Conservation (phyloP, 2,329 filamentous ascomycete species). For the Xylariaceae sp. region DNA sequence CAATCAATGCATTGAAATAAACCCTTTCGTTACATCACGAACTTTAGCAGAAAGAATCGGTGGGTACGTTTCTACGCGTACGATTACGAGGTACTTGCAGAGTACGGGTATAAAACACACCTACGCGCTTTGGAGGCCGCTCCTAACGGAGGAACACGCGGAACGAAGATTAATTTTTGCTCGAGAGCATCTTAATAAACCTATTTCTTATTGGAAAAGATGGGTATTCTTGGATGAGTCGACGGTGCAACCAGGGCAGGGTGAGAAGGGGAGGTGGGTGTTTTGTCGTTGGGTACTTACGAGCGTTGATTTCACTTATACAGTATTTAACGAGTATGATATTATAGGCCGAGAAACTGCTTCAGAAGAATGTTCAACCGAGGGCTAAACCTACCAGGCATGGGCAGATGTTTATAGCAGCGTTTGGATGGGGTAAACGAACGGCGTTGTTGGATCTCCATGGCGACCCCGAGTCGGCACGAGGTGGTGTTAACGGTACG, state of each 20-base stretch:
- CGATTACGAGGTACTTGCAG: no score
- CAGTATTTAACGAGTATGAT: not conserved
- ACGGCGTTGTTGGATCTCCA: not conserved
- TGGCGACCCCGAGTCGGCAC: not conserved
- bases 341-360: not conserved
- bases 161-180: not conserved
- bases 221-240: slow-evolving; percentile 3
- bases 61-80: no score
- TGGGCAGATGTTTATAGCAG: not conserved
- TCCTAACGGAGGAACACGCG: no score
- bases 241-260: not conserved
- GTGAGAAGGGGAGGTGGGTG: not conserved
- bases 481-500: not conserved
- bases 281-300: not conserved
- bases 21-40: no score
- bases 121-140: no score
- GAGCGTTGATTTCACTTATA: not conserved
- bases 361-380: not conserved
- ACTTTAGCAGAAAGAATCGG: no score
- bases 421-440: not conserved
- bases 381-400: not conserved
- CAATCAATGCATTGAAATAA: no score
- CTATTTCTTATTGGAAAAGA: not conserved
- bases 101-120: no score
- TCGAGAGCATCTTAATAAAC: not conserved